Conservation (phyloP, 345 rosid species). For the Noccaea bulbosa region DNA sequence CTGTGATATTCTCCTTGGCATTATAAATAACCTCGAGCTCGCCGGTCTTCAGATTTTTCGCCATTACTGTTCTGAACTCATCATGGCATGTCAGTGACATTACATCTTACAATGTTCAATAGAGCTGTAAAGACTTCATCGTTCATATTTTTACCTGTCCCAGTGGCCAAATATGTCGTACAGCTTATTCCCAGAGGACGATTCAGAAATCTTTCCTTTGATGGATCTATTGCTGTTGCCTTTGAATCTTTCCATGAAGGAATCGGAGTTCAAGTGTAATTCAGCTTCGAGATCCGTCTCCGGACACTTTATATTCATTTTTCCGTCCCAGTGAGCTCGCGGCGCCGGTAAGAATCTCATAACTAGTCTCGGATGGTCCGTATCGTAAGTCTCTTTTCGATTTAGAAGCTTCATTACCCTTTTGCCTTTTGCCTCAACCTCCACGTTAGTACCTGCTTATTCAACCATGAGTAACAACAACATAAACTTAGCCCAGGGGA, state of each 20-base stretch:
- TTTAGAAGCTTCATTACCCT: slow-evolving; percentile 60
- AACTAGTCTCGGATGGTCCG: slow-evolving; percentile 67
- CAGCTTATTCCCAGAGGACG: slow-evolving; percentile 50
- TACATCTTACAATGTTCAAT: neutral
- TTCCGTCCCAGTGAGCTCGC: slow-evolving; percentile 65
- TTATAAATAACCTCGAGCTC: slow-evolving; percentile 55
- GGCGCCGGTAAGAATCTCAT: slow-evolving; percentile 64
- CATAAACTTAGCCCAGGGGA: no score
- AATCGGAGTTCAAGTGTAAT: slow-evolving; percentile 54
- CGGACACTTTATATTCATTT: slow-evolving; percentile 56
- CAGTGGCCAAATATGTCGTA: slow-evolving; percentile 71
- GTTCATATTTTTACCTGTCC: slow-evolving; percentile 59
- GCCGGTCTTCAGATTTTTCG: slow-evolving; percentile 57
- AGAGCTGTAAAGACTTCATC: neutral
- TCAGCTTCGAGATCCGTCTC: slow-evolving; percentile 74
- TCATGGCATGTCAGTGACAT: neutral
- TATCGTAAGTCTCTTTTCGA: slow-evolving; percentile 67
- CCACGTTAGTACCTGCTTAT: slow-evolving; percentile 69
- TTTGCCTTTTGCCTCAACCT: slow-evolving; percentile 66
- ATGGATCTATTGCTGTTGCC: slow-evolving; percentile 51
- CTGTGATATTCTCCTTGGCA: slow-evolving; percentile 57
- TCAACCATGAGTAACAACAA: neutral
- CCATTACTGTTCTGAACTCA: slow-evolving; percentile 54
- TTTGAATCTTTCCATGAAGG: slow-evolving; percentile 45
- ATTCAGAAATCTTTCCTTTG: slow-evolving; percentile 62